Percentiles rank a stretch among this genome's conserved stretches.
Evolutionary conservation across 1,139 yeast genomes (phyloP).

Genomic region (Pichia terricola): DNA sequence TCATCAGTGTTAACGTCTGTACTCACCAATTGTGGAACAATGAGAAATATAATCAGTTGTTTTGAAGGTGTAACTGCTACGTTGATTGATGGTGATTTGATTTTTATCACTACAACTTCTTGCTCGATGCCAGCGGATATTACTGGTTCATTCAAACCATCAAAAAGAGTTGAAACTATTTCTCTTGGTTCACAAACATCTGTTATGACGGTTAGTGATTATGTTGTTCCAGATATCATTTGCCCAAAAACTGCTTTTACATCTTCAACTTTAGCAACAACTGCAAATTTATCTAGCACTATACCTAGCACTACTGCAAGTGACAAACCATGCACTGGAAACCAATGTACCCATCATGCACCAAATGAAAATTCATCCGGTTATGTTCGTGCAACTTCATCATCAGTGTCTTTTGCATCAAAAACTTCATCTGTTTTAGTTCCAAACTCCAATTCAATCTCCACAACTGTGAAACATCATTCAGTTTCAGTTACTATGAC

Average conservation of each 20-base stretch:
- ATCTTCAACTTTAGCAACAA: neutral
- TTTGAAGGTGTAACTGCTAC: constrained; percentile 6
- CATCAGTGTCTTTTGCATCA: constrained; percentile 1
- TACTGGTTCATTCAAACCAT: constrained; percentile 9
- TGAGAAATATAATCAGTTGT: constrained; percentile 3
- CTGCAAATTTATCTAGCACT: neutral
- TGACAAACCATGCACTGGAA: neutral
- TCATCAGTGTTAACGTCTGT: constrained; percentile 1
- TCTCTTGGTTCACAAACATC: neutral
- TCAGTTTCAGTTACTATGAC: too few species aligned
- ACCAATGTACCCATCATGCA: too few species aligned
- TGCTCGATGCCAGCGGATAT: constrained; percentile 7
- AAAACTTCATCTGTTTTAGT: neutral
- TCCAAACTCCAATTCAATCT: too few species aligned
- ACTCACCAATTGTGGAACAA: constrained; percentile 1
- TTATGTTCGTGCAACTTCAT: neutral
- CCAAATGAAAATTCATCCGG: neutral
- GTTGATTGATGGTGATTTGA: constrained; percentile 2
- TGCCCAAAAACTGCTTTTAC: constrained; percentile 2
- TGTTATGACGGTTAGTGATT: constrained; percentile 1
- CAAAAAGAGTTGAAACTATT: neutral
- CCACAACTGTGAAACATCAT: too few species aligned
- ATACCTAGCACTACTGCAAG: neutral
- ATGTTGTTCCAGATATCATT: constrained; percentile 5
- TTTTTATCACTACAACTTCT: constrained; percentile 9